Conservation (phyloP, 2,329 filamentous ascomycete genomes). For the Epichloe scottii region DNA sequence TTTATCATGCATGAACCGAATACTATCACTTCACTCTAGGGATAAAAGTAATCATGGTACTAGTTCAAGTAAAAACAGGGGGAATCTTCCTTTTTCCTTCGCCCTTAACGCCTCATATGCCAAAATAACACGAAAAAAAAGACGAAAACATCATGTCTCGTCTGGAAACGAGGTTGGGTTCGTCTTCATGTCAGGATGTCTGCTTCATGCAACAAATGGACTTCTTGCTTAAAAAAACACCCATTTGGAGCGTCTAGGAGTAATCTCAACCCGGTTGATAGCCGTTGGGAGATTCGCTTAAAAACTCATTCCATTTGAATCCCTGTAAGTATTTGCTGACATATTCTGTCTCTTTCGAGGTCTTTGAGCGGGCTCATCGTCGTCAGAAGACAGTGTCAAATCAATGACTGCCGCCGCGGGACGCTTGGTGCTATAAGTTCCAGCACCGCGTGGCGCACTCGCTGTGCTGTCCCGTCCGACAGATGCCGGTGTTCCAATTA, state of each 20-base stretch:
- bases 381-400: conserved; percentile 43
- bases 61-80: conserved; percentile 5
- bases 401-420: conserved; percentile 43
- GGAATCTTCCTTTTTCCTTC: conserved; percentile 15
- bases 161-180: background rate
- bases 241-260: background rate
- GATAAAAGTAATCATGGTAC: background rate
- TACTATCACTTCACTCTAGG: background rate
- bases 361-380: conserved; percentile 34
- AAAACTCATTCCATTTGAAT: conserved; percentile 9
- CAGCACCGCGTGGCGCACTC: conserved; percentile 21
- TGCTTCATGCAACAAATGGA: background rate
- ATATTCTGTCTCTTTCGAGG: conserved; percentile 34
- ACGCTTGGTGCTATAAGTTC: conserved; percentile 32
- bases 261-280: conserved; percentile 6
- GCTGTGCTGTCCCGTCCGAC: conserved; percentile 23
- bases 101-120: conserved; percentile 12
- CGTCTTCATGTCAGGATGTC: background rate
- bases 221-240: background rate
- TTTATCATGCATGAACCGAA: background rate
- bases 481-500: conserved; percentile 26
- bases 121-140: conserved; percentile 5
- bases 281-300: conserved; percentile 13
- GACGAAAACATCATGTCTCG: background rate
- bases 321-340: conserved; percentile 13